These are phyloP conservation scores for Trametes cinnabarina DNA, from an alignment of 768 basidiomycete species.

Conservation along the genomic window DNA sequence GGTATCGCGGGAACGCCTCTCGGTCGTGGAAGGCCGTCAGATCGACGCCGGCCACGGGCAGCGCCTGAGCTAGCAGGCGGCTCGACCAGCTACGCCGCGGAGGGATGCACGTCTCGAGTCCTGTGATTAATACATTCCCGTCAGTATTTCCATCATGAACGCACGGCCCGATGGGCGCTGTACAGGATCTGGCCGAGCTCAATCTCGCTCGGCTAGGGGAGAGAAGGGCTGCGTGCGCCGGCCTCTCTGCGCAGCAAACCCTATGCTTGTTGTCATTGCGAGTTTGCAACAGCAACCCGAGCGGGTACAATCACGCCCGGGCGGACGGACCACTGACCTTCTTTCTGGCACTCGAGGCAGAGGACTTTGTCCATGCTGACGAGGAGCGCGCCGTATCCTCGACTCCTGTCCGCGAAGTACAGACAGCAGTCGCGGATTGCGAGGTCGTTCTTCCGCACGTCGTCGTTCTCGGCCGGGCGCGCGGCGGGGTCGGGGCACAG, in stretches of 20 bases:
- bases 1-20: conserved; percentile 22
- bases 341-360: conserved; percentile 48
- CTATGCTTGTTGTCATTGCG: no score
- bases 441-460: conserved; percentile 53
- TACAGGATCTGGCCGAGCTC: neutral
- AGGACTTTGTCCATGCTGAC: conserved; percentile 73
- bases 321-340: conserved; percentile 34
- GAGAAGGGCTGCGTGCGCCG: no score
- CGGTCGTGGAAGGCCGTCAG: conserved; percentile 11
- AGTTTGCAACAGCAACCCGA: no score
- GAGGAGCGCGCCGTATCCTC: conserved; percentile 48
- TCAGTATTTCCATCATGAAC: no score
- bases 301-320: no score
- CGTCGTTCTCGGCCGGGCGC: conserved; percentile 8
- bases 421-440: conserved; percentile 75
- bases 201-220: no score
- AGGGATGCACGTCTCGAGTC: conserved; percentile 12
- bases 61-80: conserved; percentile 42
- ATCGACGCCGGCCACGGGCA: conserved; percentile 7
- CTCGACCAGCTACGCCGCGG: conserved; percentile 37
- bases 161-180: no score
- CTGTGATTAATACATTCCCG: neutral
- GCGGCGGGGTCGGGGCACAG: neutral
- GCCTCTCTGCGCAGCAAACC: no score
- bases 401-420: conserved; percentile 47